These are phyloP conservation scores for Amauroascus verrucosus DNA, from an alignment of 2,329 filamentous ascomycete genomes.

Conservation along the genomic window DNA sequence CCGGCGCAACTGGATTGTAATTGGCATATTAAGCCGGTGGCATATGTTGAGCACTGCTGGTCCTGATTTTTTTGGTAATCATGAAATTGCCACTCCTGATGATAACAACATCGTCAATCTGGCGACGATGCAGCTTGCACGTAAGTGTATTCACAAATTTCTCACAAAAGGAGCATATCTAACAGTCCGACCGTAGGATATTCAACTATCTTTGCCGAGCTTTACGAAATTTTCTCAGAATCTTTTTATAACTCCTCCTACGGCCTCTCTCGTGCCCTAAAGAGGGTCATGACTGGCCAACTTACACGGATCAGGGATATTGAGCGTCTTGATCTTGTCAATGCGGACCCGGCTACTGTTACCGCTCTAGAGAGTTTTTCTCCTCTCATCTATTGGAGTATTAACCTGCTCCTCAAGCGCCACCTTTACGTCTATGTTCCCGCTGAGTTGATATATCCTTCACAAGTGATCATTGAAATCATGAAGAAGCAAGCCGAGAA, in stretches of 20 bases:
- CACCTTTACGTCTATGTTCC: conserved; percentile 35
- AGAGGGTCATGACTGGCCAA: conserved; percentile 28
- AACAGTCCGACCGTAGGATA: conserved; percentile 20
- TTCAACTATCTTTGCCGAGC: conserved; percentile 30
- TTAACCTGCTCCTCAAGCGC: conserved; percentile 34
- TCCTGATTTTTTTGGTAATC: conserved; percentile 28
- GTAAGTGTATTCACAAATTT: conserved; percentile 23
- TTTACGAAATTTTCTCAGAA: conserved; percentile 26
- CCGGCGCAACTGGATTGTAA: conserved; percentile 32
- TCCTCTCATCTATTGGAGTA: conserved; percentile 35
- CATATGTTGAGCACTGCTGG: conserved; percentile 35
- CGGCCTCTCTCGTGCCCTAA: conserved; percentile 29
- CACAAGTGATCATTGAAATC: conserved; percentile 33
- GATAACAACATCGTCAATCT: conserved; percentile 32
- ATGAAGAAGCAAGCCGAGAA: conserved; percentile 27
- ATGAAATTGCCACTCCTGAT: conserved; percentile 32
- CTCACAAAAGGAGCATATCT: not conserved
- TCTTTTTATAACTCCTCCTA: conserved; percentile 27
- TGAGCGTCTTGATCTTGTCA: conserved; percentile 25
- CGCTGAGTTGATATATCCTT: conserved; percentile 34
- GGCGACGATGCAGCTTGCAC: conserved; percentile 29
- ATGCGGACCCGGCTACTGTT: conserved; percentile 21
- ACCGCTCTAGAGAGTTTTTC: conserved; percentile 31
- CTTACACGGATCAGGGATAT: conserved; percentile 32
- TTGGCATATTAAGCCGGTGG: conserved; percentile 34